Evolutionary conservation across 306 rosid species (phyloP).

Genomic region (Crataegus laevigata): DNA sequence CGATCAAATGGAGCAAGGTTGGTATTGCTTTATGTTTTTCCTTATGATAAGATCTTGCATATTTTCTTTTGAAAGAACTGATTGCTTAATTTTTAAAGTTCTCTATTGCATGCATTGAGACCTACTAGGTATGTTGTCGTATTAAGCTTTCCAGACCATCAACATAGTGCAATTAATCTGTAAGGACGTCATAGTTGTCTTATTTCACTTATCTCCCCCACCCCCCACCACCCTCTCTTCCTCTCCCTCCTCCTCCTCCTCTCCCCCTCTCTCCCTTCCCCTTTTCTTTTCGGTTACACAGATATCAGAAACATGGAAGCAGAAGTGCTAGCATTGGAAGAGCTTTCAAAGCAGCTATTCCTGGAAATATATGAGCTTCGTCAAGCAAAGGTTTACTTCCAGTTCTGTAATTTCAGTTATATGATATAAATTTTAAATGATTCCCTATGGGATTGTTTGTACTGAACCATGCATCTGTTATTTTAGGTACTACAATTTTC

Average conservation of each 20-base stretch:
- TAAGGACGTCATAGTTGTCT: background rate
- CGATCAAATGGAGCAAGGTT: conserved; percentile 88
- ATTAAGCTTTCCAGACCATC: background rate
- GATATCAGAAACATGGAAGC: conserved; percentile 91
- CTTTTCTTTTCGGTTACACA: conserved; percentile 5
- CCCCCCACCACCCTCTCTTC: background rate
- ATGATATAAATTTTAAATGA: background rate
- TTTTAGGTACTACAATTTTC: background rate
- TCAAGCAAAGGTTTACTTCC: conserved; percentile 73
- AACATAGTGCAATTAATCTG: background rate
- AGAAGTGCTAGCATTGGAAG: conserved; percentile 85
- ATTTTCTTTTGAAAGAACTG: background rate
- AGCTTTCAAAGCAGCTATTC: conserved; percentile 92
- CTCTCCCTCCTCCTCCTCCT: background rate
- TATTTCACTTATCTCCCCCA: conserved; percentile 1
- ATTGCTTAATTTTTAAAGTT: background rate
- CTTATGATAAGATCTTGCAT: conserved; percentile 1
- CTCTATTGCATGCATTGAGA: background rate
- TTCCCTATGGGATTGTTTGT: background rate
- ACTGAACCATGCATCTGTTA: background rate
- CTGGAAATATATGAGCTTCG: conserved; percentile 96
- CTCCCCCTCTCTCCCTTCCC: background rate
- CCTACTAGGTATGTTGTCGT: background rate
- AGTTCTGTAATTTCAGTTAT: background rate
- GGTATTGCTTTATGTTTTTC: conserved; percentile 12